Percentiles rank a stretch among this genome's conserved stretches.
phyloP scores from a whole-genome alignment of 2,329 filamentous ascomycete species.

The Diaporthe caulivora region DNA sequence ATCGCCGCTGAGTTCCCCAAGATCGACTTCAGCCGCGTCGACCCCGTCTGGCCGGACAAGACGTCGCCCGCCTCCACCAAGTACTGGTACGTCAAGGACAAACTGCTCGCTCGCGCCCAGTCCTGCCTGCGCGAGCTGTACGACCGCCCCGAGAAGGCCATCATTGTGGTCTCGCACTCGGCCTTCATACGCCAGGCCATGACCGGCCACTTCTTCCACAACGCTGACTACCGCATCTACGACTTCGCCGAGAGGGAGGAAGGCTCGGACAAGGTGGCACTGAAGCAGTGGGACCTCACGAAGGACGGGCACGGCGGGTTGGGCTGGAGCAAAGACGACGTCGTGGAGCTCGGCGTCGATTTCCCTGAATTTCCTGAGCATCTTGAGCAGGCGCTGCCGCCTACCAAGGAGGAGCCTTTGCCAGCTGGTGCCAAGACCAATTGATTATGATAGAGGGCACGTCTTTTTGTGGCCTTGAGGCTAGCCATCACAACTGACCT shows the following conservation, averaged over 20 bases:
- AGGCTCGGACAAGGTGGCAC: slow-evolving; percentile 45
- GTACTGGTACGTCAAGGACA: slow-evolving; percentile 66
- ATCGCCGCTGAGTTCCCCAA: slow-evolving; percentile 64
- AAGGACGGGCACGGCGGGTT: slow-evolving; percentile 62
- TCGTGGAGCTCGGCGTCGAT: slow-evolving; percentile 46
- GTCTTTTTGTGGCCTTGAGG: neutral
- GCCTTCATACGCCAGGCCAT: slow-evolving; percentile 72
- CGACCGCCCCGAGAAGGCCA: slow-evolving; percentile 68
- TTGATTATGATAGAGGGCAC: neutral
- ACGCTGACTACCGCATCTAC: slow-evolving; percentile 75
- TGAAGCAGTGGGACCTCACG: slow-evolving; percentile 64
- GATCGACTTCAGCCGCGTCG: slow-evolving; percentile 68
- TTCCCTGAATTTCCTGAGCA: slow-evolving; percentile 40
- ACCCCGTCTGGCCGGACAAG: slow-evolving; percentile 74
- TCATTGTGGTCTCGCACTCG: slow-evolving; percentile 75
- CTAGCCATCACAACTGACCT: neutral
- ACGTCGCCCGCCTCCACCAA: slow-evolving; percentile 56
- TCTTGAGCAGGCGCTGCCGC: slow-evolving; percentile 37
- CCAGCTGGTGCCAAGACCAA: slow-evolving; percentile 34
- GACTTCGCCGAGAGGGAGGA: slow-evolving; percentile 56
- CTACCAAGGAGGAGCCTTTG: slow-evolving; percentile 28
- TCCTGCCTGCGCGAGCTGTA: slow-evolving; percentile 63
- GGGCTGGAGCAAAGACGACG: slow-evolving; percentile 59
- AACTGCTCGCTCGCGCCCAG: slow-evolving; percentile 68
- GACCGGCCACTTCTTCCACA: slow-evolving; percentile 67